Evolutionary conservation across 441 rosid species (phyloP), one percentile per base, ranked within the genome.

Genomic region (Gossypium trilobum): DNA sequence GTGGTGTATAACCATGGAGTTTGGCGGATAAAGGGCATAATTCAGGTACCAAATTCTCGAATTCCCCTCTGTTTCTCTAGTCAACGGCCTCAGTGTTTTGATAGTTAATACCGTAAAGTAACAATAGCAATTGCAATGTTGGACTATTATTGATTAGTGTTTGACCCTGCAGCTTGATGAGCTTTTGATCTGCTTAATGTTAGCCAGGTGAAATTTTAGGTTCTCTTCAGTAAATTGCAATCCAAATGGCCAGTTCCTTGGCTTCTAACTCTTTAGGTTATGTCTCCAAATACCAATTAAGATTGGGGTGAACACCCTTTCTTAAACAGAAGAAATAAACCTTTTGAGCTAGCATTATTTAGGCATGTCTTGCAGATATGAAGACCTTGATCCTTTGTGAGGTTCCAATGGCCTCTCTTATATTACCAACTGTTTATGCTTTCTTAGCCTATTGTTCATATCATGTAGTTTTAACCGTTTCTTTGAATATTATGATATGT

Each of bases 21-120:
- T 69, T 88, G 93, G 93, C 79, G 90, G 55, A 83, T 88, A 6
- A 88, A 84, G 83, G 93, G 89, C 64, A 85, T 87, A 68, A 84
- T 88, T 79, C 90, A 84, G 90, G 90, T 88, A 78, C 17, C 5
- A 4, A 42, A 54, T 60, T 65, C 44, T 4, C 14, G 70, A 5
- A 17, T 27, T 54, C 5, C n/a, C 46, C 57, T 33, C 48, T 3
- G 36, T 29, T 64, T 51, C 50, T 50, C n/a, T 23, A 31, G 14
- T 65, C 50, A 33, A 27, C 8, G 8, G 57, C n/a, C 22, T 23
- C 17, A 0, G 2, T 50, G 25, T 7, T 68, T 48, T 66, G 57
- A 2, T 66, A 17, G 52, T 17, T 52, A 52, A 52, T 2, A 52
- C 0, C 8, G 23, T 52, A 7, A 52, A 52, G 46, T 62, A 9